Evolutionary conservation across 768 basidiomycete species (phyloP).

Genomic region (Rhizopogon salebrosus): DNA sequence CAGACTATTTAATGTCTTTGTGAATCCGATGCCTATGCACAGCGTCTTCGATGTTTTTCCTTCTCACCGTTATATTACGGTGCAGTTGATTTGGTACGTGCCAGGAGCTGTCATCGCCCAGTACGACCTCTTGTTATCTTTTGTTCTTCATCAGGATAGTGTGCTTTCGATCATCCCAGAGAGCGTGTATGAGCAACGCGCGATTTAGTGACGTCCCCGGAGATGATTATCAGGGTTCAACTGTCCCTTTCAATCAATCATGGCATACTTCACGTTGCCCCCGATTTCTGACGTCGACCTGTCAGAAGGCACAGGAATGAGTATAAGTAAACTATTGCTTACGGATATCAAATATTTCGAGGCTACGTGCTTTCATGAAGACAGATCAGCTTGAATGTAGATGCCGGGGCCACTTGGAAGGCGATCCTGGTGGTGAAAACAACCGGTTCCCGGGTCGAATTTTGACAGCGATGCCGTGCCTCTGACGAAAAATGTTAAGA

Average conservation of each 20-base stretch:
- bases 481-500: too few relatives aligned
- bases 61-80: neutral
- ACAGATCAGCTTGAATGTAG: too few relatives aligned
- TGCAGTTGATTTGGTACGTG: neutral
- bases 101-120: too few relatives aligned
- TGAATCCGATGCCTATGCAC: too few relatives aligned
- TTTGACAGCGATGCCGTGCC: too few relatives aligned
- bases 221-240: neutral
- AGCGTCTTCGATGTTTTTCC: too few relatives aligned
- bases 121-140: neutral
- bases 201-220: too few relatives aligned
- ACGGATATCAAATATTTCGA: neutral
- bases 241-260: neutral
- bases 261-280: neutral
- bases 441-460: too few relatives aligned
- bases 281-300: neutral
- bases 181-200: too few relatives aligned
- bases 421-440: too few relatives aligned
- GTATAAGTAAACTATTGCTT: neutral
- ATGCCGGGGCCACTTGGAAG: neutral
- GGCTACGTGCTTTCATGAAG: neutral
- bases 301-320: neutral
- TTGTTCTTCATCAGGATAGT: neutral
- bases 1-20: neutral
- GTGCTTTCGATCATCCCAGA: too few relatives aligned